Percentiles rank a stretch among this genome's conserved stretches.
phyloP scores from a whole-genome alignment of 148 eudicot species.

The Cornus florida region DNA sequence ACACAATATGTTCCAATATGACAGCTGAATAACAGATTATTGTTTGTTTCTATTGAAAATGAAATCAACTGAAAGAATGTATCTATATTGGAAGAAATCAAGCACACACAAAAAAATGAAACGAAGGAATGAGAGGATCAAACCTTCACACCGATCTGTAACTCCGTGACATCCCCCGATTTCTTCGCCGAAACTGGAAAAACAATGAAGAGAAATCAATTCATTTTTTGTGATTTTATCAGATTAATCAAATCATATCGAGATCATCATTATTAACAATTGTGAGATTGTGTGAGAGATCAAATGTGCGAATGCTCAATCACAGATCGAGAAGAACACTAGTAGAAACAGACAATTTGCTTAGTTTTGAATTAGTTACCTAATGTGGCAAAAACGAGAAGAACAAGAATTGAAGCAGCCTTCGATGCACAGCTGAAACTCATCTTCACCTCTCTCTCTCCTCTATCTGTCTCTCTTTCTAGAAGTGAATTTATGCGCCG shows the following conservation, averaged over 20 bases:
- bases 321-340: neutral
- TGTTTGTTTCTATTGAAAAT: neutral
- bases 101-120: neutral
- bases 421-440: slow-evolving; percentile 3
- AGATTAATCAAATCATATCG: neutral
- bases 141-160: slow-evolving; percentile 99
- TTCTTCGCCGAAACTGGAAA: slow-evolving; percentile 61
- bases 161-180: slow-evolving; percentile 69
- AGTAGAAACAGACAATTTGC: neutral
- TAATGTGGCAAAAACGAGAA: slow-evolving; percentile 31
- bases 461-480: neutral
- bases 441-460: slow-evolving; percentile 19
- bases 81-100: neutral
- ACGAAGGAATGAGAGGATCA: neutral
- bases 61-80: too few relatives aligned
- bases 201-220: neutral
- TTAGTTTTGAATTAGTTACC: slow-evolving; percentile 25
- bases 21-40: neutral
- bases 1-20: neutral
- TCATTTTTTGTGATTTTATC: neutral
- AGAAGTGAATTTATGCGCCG: too few relatives aligned
- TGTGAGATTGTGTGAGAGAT: neutral
- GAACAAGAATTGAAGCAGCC: slow-evolving; percentile 25
- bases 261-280: neutral
- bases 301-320: slow-evolving; percentile 9